These are phyloP conservation scores for Prunus davidiana DNA, from an alignment of 306 rosid species.

Conservation along the genomic window DNA sequence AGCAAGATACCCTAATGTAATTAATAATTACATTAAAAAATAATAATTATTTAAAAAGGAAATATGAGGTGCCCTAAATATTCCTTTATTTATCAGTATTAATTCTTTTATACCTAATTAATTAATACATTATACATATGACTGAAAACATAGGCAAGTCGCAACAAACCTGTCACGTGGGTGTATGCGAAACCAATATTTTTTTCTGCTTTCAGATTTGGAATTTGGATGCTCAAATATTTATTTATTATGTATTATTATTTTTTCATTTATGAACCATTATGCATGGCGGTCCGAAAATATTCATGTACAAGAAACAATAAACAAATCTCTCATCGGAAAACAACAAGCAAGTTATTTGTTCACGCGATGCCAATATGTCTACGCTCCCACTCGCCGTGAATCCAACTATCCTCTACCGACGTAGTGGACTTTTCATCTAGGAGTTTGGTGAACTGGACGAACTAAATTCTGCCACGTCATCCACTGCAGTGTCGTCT, in stretches of 20 bases:
- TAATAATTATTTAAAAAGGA: neutral
- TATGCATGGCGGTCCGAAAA: neutral
- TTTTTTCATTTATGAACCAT: neutral
- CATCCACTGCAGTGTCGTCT: too few relatives aligned
- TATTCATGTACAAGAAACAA: neutral
- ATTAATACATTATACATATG: too few relatives aligned
- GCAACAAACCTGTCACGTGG: neutral
- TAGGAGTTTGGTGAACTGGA: neutral
- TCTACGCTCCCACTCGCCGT: neutral
- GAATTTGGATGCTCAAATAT: neutral
- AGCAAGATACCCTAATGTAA: neutral
- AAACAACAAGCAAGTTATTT: neutral
- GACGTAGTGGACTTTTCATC: neutral
- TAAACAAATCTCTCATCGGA: neutral
- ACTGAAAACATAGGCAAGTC: neutral
- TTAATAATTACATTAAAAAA: too few relatives aligned
- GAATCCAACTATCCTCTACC: neutral
- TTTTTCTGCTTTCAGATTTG: neutral
- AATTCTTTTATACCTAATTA: too few relatives aligned
- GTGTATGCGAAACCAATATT: neutral
- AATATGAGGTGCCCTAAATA: neutral
- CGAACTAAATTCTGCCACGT: neutral
- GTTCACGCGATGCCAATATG: neutral
- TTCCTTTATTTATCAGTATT: neutral
- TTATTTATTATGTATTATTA: neutral